Conservation (phyloP, 139 green algal genomes). For the Coccomyxa sp. region DNA sequence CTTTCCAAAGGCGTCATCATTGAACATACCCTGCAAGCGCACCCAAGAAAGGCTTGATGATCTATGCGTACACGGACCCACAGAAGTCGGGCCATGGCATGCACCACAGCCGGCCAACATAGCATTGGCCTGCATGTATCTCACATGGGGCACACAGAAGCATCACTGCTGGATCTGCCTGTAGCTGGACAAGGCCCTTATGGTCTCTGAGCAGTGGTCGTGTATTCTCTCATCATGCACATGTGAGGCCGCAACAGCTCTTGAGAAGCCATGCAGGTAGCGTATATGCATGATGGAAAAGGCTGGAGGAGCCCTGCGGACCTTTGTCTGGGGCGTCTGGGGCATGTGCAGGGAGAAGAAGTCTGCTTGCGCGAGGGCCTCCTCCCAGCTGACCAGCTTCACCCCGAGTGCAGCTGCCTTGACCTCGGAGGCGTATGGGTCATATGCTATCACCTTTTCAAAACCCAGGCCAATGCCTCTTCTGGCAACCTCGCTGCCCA, state of each 20-base stretch:
- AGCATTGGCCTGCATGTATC: no score
- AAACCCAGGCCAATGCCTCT: conserved; percentile 83
- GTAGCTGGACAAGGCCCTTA: no score
- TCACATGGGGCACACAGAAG: no score
- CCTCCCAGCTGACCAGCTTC: conserved; percentile 82
- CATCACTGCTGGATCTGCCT: no score
- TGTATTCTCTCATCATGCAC: background rate
- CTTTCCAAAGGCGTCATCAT: conserved; percentile 78
- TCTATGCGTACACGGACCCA: no score
- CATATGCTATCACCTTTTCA: conserved; percentile 83
- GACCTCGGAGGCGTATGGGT: conserved; percentile 88
- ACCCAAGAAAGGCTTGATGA: no score
- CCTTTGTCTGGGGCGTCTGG: conserved; percentile 68
- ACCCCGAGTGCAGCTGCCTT: conserved; percentile 73
- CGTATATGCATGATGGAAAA: no score
- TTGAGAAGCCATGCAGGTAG: no score
- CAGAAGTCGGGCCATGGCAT: no score
- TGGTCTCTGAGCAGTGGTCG: no score
- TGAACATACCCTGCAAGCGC: conserved; percentile 76
- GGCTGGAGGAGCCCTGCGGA: background rate
- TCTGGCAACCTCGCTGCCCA: conserved; percentile 86
- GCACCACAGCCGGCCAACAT: no score
- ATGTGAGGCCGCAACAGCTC: background rate
- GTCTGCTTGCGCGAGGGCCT: conserved; percentile 71
- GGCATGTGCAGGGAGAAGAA: conserved; percentile 92